phyloP scores from a whole-genome alignment of 495 filamentous ascomycete genomes.

The Trichoderma orchidacearum region DNA sequence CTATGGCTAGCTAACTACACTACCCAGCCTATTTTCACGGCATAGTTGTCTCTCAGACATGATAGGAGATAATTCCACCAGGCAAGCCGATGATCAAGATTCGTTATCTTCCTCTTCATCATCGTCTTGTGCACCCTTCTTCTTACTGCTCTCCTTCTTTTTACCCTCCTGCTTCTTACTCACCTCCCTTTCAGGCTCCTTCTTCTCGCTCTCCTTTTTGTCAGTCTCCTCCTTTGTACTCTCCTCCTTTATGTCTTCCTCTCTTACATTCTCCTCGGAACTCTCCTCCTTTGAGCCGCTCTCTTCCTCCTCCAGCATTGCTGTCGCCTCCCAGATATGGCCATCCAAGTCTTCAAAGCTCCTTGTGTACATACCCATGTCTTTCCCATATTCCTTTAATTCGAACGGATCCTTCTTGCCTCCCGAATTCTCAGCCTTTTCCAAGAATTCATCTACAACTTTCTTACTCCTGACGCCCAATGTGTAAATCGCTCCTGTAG shows the following conservation, averaged over 20 bases:
- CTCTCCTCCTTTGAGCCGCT: not conserved
- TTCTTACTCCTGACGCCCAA: constrained; percentile 1
- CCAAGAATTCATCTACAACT: constrained; percentile 6
- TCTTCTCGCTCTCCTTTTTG: too few species aligned
- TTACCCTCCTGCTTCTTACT: too few species aligned
- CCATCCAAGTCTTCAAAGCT: constrained; percentile 13
- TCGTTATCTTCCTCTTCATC: too few species aligned
- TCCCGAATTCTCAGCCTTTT: constrained; percentile 7
- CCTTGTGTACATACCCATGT: constrained; percentile 9
- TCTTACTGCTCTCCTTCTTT: too few species aligned
- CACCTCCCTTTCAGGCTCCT: too few species aligned
- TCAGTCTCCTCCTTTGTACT: not conserved
- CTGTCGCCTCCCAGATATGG: constrained; percentile 11
- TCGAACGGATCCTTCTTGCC: constrained; percentile 9
- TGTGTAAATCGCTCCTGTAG: constrained; percentile 8
- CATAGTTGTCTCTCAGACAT: too few species aligned
- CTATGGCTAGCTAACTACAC: too few species aligned
- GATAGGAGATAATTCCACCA: too few species aligned
- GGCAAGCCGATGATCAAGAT: too few species aligned
- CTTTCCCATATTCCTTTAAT: constrained; percentile 6
- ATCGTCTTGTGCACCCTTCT: too few species aligned
- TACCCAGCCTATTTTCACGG: too few species aligned
- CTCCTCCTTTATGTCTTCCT: too few species aligned
- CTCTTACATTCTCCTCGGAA: not conserved
- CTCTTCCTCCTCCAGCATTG: constrained; percentile 3